These are phyloP conservation scores for Striga asiatica DNA, from an alignment of 257 asterid genomes.

Conservation along the genomic window DNA sequence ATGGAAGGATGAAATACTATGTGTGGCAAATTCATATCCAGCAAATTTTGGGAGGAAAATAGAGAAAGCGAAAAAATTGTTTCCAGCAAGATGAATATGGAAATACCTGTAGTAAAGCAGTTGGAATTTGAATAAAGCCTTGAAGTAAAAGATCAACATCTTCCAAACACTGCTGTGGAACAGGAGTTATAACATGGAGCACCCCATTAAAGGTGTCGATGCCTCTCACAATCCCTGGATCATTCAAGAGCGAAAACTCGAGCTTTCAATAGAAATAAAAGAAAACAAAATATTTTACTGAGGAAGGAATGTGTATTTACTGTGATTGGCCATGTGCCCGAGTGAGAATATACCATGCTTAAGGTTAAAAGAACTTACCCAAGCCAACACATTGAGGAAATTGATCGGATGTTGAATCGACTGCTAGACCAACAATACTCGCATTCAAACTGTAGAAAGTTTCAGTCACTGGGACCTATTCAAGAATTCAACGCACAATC, in stretches of 20 bases:
- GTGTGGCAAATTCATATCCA: too few species aligned
- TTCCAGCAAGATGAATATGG: neutral
- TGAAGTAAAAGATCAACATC: slow-evolving; percentile 77
- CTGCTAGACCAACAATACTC: slow-evolving; percentile 75
- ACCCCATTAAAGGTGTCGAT: slow-evolving; percentile 51
- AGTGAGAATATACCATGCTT: neutral
- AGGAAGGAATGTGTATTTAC: neutral
- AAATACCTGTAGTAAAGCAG: slow-evolving; percentile 68
- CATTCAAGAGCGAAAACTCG: slow-evolving; percentile 11
- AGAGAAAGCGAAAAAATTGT: too few species aligned
- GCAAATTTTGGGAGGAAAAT: too few species aligned
- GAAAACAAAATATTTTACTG: neutral
- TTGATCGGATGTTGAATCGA: slow-evolving; percentile 39
- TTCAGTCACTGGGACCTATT: slow-evolving; percentile 60
- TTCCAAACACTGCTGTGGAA: slow-evolving; percentile 54
- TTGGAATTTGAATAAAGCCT: slow-evolving; percentile 71
- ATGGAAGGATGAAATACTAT: too few species aligned
- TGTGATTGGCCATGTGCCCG: neutral
- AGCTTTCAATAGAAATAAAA: slow-evolving; percentile 10
- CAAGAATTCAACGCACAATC: slow-evolving; percentile 18
- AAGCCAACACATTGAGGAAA: slow-evolving; percentile 80
- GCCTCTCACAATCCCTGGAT: slow-evolving; percentile 79
- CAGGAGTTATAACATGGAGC: slow-evolving; percentile 68
- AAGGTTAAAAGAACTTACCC: slow-evolving; percentile 53
- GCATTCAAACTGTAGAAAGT: slow-evolving; percentile 83